A percentile compares a stretch with the other conserved stretches of the same genome.
phyloP scores from a whole-genome alignment of 805 yeast genomes.

The Saturnispora serradocipensis region DNA sequence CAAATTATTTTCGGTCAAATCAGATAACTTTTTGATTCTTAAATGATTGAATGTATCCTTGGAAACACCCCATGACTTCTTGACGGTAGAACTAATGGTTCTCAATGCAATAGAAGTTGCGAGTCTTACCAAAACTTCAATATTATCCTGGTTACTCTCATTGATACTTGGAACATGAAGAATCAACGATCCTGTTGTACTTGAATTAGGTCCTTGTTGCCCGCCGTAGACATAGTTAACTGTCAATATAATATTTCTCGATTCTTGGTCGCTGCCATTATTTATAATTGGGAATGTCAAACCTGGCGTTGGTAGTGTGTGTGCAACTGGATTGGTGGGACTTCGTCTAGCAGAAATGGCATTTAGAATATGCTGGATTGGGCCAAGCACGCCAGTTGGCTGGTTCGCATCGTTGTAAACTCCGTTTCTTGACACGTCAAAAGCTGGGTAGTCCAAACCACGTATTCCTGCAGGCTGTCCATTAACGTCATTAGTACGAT shows the following conservation, averaged over 20 bases:
- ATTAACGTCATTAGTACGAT: not conserved
- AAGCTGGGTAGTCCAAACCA: conserved; percentile 30
- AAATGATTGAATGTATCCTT: conserved; percentile 43
- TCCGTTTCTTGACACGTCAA: conserved; percentile 28
- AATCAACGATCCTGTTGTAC: conserved; percentile 44
- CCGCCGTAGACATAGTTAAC: conserved; percentile 31
- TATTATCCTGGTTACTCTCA: conserved; percentile 48
- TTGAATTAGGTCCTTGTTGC: conserved; percentile 11
- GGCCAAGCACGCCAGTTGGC: conserved; percentile 10
- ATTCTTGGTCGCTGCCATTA: conserved; percentile 12
- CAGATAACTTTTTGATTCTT: conserved; percentile 28
- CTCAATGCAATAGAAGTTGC: conserved; percentile 66
- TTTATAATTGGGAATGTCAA: not conserved
- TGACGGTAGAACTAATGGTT: conserved; percentile 44
- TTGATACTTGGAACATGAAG: conserved; percentile 59
- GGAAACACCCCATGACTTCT: conserved; percentile 44
- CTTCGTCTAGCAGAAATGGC: not conserved
- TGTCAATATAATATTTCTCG: conserved; percentile 32
- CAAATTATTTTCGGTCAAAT: conserved; percentile 24
- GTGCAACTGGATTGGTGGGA: not conserved
- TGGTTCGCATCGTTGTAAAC: conserved; percentile 21
- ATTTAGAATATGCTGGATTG: not conserved
- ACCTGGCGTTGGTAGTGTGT: not conserved
- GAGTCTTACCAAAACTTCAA: conserved; percentile 51
- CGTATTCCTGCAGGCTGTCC: conserved; percentile 16